phyloP scores from a whole-genome alignment of 805 yeast genomes.

The Wickerhamiella sergipiensis region DNA sequence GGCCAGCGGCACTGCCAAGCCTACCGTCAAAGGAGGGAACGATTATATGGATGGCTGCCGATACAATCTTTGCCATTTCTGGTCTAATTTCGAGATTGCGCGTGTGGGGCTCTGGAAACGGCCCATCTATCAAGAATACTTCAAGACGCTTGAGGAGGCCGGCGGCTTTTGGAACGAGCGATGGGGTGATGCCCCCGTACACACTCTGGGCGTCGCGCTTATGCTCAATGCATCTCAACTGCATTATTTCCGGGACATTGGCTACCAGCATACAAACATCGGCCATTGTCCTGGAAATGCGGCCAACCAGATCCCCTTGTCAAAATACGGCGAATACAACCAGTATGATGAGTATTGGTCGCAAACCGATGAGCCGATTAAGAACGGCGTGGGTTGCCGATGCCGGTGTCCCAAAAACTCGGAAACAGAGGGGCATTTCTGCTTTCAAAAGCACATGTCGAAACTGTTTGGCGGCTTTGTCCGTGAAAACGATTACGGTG shows the following conservation, averaged over 20 bases:
- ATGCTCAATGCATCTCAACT: slow-evolving; percentile 52
- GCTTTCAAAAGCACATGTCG: background rate
- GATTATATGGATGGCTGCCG: slow-evolving; percentile 45
- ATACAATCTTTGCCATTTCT: slow-evolving; percentile 74
- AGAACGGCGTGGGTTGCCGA: slow-evolving; percentile 64
- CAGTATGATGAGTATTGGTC: slow-evolving; percentile 28
- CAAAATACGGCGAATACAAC: slow-evolving; percentile 26
- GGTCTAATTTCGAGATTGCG: slow-evolving; percentile 92
- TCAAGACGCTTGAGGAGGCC: slow-evolving; percentile 48
- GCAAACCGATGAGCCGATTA: slow-evolving; percentile 25
- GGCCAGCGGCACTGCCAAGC: background rate
- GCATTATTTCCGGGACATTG: slow-evolving; percentile 88
- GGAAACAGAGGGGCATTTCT: slow-evolving; percentile 1
- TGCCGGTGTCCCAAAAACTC: slow-evolving; percentile 42
- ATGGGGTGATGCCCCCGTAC: slow-evolving; percentile 98
- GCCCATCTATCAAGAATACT: slow-evolving; percentile 50
- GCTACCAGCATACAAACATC: slow-evolving; percentile 50
- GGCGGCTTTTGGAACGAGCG: slow-evolving; percentile 85
- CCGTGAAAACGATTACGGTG: background rate
- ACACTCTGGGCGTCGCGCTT: slow-evolving; percentile 74
- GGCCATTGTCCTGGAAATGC: slow-evolving; percentile 75
- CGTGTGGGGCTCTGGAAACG: slow-evolving; percentile 61
- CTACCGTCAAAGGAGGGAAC: background rate
- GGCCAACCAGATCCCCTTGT: slow-evolving; percentile 32
- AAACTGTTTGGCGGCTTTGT: background rate